Base-by-base conservation (phyloP, 768 basidiomycete genomes). In the Tricholoma hemisulphureum region DNA sequence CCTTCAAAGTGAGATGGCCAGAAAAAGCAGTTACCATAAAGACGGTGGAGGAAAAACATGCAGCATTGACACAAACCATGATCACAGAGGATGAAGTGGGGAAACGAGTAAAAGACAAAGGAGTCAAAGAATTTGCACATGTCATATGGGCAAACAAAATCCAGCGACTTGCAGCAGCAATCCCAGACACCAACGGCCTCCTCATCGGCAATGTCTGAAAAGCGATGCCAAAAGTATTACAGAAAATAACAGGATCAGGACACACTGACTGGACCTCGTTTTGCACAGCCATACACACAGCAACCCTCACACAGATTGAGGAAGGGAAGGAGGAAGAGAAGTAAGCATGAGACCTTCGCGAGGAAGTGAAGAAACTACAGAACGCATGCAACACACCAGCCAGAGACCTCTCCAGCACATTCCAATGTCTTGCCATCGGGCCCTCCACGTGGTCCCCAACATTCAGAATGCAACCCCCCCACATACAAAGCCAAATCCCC, bases 71-170 rank as follows among this genome's bases (percentile, higher is more conserved):
- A 18, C 41, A 24, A 11, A 28, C 60, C 2, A 59, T 50, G 24
- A 18, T 65, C 26, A 58, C 39, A 51, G 55, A 56, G 16, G 48
- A 55, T n/a, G 52, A 63, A 2, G 23, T 66, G n/a, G 61, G 63
- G 43, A 64, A 58, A 52, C 56, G 51, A 34, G 60, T 61, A 7
- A 60, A 60, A 1, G 59, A 50, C 3, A 53, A 60, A 16, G 64
- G 65, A 1, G 48, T 58, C 7, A 64, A 70, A 45, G 64, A 58
- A 39, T 63, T 56, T 8, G 51, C 61, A 4, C 65, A 70, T 41
- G 51, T 68, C 5, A 60, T 57, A 16, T 70, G 67, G 65, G 69
- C 67, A 2, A 53, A 66, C 58, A 62, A 61, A 23, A 31, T 70
- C 1, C 53, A 67, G 49, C 39, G 57, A 10, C 34, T 68, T 1